Evolutionary conservation across 1,139 yeast genomes (phyloP), one percentile per base, ranked within the genome.

Genomic region (Kodamaea anthophila): DNA sequence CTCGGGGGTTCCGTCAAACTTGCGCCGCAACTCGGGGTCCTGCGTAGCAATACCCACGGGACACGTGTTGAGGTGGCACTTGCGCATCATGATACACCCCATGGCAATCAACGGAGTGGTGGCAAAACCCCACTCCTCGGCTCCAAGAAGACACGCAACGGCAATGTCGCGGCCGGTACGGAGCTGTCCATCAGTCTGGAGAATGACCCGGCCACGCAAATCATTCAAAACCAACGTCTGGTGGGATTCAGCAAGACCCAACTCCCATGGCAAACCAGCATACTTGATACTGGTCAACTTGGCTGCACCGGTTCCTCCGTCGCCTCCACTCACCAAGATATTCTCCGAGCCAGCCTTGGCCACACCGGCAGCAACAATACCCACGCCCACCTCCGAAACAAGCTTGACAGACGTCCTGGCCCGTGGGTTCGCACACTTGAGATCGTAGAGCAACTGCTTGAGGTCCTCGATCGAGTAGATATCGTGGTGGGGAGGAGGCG

Each of bases 301-400:
- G 35, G 96, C 91, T 35, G 97, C 97, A 79, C 98, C 98, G 39
- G 98, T 91, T 70, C 98, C 98, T 75, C 98, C 98, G 59, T 88
- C 97, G 54, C 93, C 96, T 50, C 97, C 97, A 38, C 96, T 84
- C 44, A 91, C 85, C 53, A 88, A 71, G 48, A 91, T 83, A 56
- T 88, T 95, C 55, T 91, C 97, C 10, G 97, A 96, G 53, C 94
- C 94, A 16, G 98, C 97, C 64, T 91, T 91, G 40, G 97, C 97
- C 21, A 91, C 98, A 73, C 98, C 98, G 23, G 96, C 87, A 15
- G 97, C 97, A 55, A 91, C 93, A 50, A 91, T 87, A 69, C 98
- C 98, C 34, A 91, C 97, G 65, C 98, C 98, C 39, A 91, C 97
- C 60, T 91, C 97, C 21, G 95, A 84, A 15, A 91, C 98, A 47